These are phyloP conservation scores for Collybia mongolica DNA, from an alignment of 768 basidiomycete genomes.

Conservation along the genomic window DNA sequence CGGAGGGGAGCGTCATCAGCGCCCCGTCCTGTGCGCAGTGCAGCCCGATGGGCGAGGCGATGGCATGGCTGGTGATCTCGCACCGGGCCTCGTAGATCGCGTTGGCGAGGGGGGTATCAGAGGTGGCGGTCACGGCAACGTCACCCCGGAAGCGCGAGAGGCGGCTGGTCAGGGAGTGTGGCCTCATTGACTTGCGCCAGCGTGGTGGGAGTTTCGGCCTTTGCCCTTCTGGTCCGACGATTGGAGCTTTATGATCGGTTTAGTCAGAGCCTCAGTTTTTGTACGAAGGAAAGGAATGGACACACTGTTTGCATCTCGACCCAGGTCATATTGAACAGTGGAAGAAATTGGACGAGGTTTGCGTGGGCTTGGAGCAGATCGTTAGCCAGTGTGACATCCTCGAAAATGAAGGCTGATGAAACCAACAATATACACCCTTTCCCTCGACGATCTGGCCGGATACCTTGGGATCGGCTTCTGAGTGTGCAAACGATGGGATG, in stretches of 20 bases:
- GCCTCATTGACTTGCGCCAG: constrained; percentile 7
- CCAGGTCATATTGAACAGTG: not conserved
- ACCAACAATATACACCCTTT: constrained; percentile 1
- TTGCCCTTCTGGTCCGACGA: not conserved
- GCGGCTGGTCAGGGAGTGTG: constrained; percentile 26
- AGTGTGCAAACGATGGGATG: constrained; percentile 6
- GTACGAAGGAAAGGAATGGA: not conserved
- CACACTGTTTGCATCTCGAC: not conserved
- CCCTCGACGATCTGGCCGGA: not conserved
- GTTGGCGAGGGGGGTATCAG: constrained; percentile 20
- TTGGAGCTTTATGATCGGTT: too few species aligned
- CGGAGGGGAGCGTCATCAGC: constrained; percentile 20
- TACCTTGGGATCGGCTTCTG: constrained; percentile 4
- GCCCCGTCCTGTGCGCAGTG: constrained; percentile 19
- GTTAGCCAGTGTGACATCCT: not conserved
- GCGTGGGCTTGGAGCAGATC: not conserved
- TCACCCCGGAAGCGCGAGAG: constrained; percentile 32
- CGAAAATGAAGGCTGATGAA: not conserved
- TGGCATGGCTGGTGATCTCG: constrained; percentile 24
- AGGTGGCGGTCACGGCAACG: constrained; percentile 14
- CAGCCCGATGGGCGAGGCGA: constrained; percentile 14
- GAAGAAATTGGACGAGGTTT: not conserved
- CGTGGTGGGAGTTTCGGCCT: not conserved
- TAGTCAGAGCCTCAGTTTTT: not conserved
- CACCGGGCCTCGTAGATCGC: constrained; percentile 33